Conservation (phyloP, 164 flowering plant genomes). For the Litsea cubeba region DNA sequence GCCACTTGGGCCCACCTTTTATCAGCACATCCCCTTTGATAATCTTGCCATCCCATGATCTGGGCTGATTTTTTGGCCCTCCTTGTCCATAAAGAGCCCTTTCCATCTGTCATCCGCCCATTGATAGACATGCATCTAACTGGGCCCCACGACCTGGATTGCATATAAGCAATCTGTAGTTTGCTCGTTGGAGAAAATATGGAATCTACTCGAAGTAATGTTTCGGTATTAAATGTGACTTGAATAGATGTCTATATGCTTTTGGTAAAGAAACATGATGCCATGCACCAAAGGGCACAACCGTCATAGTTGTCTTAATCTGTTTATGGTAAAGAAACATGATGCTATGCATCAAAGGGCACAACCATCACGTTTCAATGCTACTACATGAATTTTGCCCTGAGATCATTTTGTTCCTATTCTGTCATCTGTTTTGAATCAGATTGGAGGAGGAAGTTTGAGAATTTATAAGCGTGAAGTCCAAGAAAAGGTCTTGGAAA, state of each 20-base stretch:
- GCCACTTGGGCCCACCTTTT: no score
- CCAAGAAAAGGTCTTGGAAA: constrained; percentile 81
- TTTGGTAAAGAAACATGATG: constrained; percentile 1
- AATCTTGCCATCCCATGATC: no score
- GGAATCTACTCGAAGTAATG: no score
- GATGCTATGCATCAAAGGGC: neutral
- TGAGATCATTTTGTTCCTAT: neutral
- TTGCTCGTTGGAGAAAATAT: no score
- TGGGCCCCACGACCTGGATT: no score
- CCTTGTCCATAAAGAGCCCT: no score
- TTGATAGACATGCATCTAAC: no score
- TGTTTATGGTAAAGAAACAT: constrained; percentile 3
- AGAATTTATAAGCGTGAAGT: constrained; percentile 85
- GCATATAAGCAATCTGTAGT: no score
- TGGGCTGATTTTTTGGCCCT: no score
- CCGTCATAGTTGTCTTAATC: neutral
- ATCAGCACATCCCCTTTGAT: no score
- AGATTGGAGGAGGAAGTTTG: constrained; percentile 99
- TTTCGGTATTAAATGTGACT: no score
- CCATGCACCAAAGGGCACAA: neutral
- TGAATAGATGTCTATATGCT: neutral
- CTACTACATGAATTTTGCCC: neutral
- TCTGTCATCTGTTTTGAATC: constrained; percentile 10
- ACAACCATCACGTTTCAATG: neutral
- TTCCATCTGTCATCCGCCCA: no score